These are phyloP conservation scores for Lodderomyces oxycetoniae DNA, from an alignment of 1,139 yeast genomes.

Conservation along the genomic window DNA sequence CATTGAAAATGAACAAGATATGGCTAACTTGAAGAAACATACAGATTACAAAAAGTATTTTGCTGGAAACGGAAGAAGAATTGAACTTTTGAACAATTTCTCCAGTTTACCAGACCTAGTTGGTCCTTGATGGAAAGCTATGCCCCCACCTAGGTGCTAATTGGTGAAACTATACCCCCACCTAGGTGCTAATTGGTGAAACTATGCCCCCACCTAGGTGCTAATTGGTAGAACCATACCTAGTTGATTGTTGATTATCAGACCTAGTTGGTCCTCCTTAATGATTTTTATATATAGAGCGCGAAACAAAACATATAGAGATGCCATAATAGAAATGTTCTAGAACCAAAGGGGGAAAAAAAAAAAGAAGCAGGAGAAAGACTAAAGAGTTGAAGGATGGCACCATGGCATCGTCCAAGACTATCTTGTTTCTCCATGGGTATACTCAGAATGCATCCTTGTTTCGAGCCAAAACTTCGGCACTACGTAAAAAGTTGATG, in stretches of 20 bases:
- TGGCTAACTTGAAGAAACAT: conserved; percentile 24
- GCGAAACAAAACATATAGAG: neutral
- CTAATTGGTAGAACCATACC: too few relatives aligned
- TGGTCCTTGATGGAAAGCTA: neutral
- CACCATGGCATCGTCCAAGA: neutral
- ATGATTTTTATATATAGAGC: neutral
- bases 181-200: too few relatives aligned
- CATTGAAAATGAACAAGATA: conserved; percentile 47
- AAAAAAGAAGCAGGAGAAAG: conserved; percentile 24
- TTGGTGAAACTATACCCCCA: too few relatives aligned
- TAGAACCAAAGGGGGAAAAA: neutral
- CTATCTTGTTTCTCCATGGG: conserved; percentile 37
- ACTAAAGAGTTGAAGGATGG: neutral
- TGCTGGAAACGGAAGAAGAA: conserved; percentile 14
- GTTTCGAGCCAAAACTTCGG: conserved; percentile 46
- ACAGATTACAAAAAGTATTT: conserved; percentile 34
- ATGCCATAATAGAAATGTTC: neutral
- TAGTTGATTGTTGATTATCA: neutral
- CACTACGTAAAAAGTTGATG: conserved; percentile 35
- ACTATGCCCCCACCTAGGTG: too few relatives aligned
- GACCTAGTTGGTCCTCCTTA: neutral
- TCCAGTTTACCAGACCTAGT: conserved; percentile 3
- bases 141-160: too few relatives aligned
- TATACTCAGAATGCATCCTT: conserved; percentile 40
- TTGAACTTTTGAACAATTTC: conserved; percentile 2